A percentile compares a stretch with the other conserved stretches of the same genome.
Conservation (phyloP, 129 eudicot species). For the Logfia minima region DNA sequence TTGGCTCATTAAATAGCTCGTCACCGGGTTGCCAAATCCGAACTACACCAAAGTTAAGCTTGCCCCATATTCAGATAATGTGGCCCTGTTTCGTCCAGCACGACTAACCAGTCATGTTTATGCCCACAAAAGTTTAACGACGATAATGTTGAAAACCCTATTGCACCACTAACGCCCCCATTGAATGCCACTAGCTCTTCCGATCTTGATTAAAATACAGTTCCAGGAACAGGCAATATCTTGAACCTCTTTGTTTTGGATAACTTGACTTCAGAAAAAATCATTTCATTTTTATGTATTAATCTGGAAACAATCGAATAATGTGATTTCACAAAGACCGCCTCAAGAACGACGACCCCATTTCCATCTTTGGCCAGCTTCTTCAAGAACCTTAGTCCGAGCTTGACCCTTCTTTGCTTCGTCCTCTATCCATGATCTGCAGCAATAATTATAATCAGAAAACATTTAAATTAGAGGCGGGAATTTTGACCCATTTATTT, state of each 20-base stretch:
- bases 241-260: slow-evolving; percentile 1
- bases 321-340: not conserved
- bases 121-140: not conserved
- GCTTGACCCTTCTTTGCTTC: slow-evolving; percentile 86
- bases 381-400: slow-evolving; percentile 82
- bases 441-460: slow-evolving; percentile 5
- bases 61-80: not conserved
- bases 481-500: not conserved
- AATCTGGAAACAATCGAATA: not conserved
- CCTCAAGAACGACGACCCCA: slow-evolving; percentile 59
- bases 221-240: not conserved
- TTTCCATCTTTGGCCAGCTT: slow-evolving; percentile 82
- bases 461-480: not conserved
- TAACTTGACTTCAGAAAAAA: not conserved
- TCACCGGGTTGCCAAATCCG: not conserved
- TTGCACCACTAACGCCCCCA: not conserved
- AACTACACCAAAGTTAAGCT: not conserved
- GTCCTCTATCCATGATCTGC: slow-evolving; percentile 95
- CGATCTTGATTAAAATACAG: not conserved
- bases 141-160: slow-evolving; percentile 19
- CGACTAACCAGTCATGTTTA: not conserved
- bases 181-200: not conserved
- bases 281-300: not conserved
- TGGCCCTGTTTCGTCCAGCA: not conserved
- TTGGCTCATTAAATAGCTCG: not conserved